Evolutionary conservation across 257 asterid species (phyloP).

Genomic region (Scutellaria galericulata): DNA sequence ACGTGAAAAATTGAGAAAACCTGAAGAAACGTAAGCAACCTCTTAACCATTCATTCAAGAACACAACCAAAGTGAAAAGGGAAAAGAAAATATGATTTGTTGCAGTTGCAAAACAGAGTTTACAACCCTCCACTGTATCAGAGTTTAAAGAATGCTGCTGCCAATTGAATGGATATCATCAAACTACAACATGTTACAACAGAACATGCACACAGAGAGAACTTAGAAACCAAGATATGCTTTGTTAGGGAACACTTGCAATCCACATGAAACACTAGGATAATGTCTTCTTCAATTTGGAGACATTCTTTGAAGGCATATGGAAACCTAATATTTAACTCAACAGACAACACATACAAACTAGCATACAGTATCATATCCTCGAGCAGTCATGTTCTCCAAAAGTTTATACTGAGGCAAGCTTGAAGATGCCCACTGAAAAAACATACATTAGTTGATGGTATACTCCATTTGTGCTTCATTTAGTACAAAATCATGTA

Average conservation of each 20-base stretch:
- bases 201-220: not conserved
- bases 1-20: conserved; percentile 88
- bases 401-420: not conserved
- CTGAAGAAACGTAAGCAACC: conserved; percentile 52
- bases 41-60: conserved; percentile 22
- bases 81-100: not conserved
- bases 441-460: not conserved
- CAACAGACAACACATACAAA: not conserved
- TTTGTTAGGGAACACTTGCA: not conserved
- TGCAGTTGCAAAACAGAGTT: conserved; percentile 10
- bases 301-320: not conserved
- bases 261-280: conserved; percentile 20
- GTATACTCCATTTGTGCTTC: not conserved
- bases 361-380: not conserved
- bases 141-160: not conserved
- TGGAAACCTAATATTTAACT: not conserved
- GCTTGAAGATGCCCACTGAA: not conserved
- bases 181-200: conserved; percentile 12
- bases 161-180: conserved; percentile 9
- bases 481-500: not conserved
- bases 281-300: conserved; percentile 15
- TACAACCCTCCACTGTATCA: not conserved
- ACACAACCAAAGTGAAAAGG: conserved; percentile 24
- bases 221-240: conserved; percentile 21
- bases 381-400: not conserved